These are phyloP conservation scores for Pseudogymnoascus sp. DNA, from an alignment of 2,329 filamentous ascomycete genomes.

Conservation along the genomic window DNA sequence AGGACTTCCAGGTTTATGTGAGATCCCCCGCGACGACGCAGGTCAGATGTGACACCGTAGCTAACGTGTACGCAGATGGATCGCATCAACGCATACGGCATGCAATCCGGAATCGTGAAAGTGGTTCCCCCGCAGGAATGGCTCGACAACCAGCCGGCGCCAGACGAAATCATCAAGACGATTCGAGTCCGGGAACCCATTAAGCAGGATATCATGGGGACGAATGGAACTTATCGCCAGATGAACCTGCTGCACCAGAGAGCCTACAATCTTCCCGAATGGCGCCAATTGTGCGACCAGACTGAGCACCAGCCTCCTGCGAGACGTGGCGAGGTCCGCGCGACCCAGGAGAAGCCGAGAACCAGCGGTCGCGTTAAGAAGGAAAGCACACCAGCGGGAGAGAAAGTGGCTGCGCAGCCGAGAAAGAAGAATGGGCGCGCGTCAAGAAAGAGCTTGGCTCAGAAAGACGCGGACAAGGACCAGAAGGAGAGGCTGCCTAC, in stretches of 20 bases:
- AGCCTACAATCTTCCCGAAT: constrained; percentile 93
- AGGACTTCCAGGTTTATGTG: constrained; percentile 87
- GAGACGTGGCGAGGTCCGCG: constrained; percentile 71
- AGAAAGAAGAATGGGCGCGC: constrained; percentile 13
- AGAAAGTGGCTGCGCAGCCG: constrained; percentile 10
- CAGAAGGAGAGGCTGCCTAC: constrained; percentile 39
- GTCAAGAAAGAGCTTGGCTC: constrained; percentile 18
- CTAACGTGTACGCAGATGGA: constrained; percentile 31
- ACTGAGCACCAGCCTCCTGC: constrained; percentile 94
- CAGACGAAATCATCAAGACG: constrained; percentile 81
- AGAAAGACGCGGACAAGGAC: constrained; percentile 15
- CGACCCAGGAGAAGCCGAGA: constrained; percentile 30
- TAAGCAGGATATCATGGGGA: constrained; percentile 95
- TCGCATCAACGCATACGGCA: constrained; percentile 86
- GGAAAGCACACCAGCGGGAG: constrained; percentile 30
- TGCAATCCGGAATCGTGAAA: constrained; percentile 96
- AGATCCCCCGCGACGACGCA: constrained; percentile 24
- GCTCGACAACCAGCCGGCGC: constrained; percentile 68
- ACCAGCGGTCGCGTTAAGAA: constrained; percentile 34
- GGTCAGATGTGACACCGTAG: neutral
- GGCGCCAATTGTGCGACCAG: constrained; percentile 87
- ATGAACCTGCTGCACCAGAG: constrained; percentile 94
- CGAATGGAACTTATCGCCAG: constrained; percentile 90
- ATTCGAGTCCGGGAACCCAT: constrained; percentile 95
- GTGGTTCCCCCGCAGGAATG: constrained; percentile 90